phyloP scores from a whole-genome alignment of 129 eudicot species.

The Saposhnikovia divaricata region DNA sequence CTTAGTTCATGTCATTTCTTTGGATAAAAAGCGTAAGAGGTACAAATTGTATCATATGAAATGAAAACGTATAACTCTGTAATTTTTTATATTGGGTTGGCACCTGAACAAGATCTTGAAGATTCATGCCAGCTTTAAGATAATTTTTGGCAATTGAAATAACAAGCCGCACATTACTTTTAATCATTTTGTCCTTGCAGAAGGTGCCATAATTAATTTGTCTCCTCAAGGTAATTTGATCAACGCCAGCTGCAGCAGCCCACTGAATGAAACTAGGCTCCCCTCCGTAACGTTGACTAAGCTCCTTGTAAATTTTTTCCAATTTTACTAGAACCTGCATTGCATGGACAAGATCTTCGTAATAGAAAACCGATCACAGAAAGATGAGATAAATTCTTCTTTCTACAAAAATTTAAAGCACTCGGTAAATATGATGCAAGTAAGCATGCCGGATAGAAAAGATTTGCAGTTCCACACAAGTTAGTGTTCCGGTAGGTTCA shows the following conservation, averaged over 20 bases:
- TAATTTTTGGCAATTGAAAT: slow-evolving; percentile 87
- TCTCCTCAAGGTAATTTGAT: slow-evolving; percentile 56
- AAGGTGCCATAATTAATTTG: slow-evolving; percentile 65
- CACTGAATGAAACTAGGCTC: slow-evolving; percentile 71
- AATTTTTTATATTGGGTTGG: neutral
- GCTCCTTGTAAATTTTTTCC: slow-evolving; percentile 54
- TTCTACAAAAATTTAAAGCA: neutral
- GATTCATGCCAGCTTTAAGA: slow-evolving; percentile 69
- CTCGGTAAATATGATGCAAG: neutral
- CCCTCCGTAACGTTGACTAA: slow-evolving; percentile 48
- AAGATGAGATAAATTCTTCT: neutral
- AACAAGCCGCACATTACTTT: slow-evolving; percentile 87
- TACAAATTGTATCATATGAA: neutral
- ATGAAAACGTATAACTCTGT: neutral
- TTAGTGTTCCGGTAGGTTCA: neutral
- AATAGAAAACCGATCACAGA: neutral
- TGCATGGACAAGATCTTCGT: neutral
- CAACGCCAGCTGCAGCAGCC: slow-evolving; percentile 81
- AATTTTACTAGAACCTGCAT: slow-evolving; percentile 69
- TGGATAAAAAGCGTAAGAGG: neutral
- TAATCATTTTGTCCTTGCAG: slow-evolving; percentile 90
- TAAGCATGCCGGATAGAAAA: neutral
- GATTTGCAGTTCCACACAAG: neutral
- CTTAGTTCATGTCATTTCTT: neutral
- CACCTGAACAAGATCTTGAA: slow-evolving; percentile 97